Evolutionary conservation across 2,329 filamentous ascomycete species (phyloP), one percentile per base, ranked within the genome.

Genomic region (Epichloe glyceriae): DNA sequence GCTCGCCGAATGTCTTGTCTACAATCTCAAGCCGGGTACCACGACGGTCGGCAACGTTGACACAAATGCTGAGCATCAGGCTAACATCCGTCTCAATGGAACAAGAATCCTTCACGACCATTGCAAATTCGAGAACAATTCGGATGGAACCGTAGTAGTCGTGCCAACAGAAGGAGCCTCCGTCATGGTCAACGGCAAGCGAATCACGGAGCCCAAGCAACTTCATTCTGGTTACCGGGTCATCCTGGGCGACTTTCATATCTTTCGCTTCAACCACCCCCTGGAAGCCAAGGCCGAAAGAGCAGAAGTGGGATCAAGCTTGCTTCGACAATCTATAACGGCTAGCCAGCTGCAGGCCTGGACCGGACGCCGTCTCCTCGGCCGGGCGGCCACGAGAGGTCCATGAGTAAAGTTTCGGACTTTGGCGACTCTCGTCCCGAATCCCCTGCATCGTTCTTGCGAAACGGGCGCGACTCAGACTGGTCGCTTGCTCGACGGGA

Each of bases 191-290:
- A 98, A 98, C 61, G 93, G 93, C 52, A 80, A 91, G 56, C 85
- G 90, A 17, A 86, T 97, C 50, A 82, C 89, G 50, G 89, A 90
- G 61, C 83, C 90, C 1, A 89, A 85, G 57, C 80, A 89, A 56
- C 74, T 98, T 42, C 85, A 90, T 62, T 96, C 90, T 60, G 93
- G 93, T 5, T 95, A 90, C 64, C 85, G 93, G 54, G 86, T 98
- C 50, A 98, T 98, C 55, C 74, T 98, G 10, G 93, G 93, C 40
- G 93, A 98, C 67, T 98, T 98, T 60, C 93, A 98, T 66, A 98
- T 98, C 54, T 97, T 98, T 70, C 79, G 93, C 51, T 98, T 98
- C 73, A 98, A 97, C 61, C 90, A 98, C 63, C 93, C 93, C 0
- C 85, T 95, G 74, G 93, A 98, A 70, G 93, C 93, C 33, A 83